Conservation (phyloP, 371 early-diverging fungal species). For the Apophysomyces ossiformis region DNA sequence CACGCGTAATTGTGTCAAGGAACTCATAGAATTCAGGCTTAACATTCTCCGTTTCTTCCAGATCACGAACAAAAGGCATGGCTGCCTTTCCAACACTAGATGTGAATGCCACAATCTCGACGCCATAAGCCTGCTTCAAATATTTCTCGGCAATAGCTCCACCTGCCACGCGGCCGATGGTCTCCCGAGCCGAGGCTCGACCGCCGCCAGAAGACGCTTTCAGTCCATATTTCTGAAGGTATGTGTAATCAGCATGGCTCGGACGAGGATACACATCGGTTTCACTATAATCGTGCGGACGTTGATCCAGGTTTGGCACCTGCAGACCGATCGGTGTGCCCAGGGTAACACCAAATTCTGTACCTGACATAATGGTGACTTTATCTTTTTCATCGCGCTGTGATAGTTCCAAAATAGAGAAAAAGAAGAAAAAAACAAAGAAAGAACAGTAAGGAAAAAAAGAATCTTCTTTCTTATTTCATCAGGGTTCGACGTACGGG, state of each 20-base stretch:
- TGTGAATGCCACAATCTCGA: constrained; percentile 96
- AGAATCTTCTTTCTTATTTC: constrained; percentile 6
- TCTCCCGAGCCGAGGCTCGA: constrained; percentile 94
- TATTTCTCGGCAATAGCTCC: constrained; percentile 97
- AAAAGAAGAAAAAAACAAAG: neutral
- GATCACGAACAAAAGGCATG: constrained; percentile 71
- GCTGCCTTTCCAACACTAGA: constrained; percentile 84
- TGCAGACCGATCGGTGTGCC: constrained; percentile 95
- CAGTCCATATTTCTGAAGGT: constrained; percentile 93
- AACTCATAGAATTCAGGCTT: constrained; percentile 68
- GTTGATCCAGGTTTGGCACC: constrained; percentile 94
- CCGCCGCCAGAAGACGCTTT: constrained; percentile 97
- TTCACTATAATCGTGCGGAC: constrained; percentile 95
- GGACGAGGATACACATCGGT: constrained; percentile 93
- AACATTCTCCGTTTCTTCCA: constrained; percentile 49
- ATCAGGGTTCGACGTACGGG: constrained; percentile 67
- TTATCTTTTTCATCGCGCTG: constrained; percentile 91
- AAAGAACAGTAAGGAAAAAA: constrained; percentile 1
- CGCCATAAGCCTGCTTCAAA: constrained; percentile 74
- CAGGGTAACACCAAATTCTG: constrained; percentile 91
- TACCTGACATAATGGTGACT: constrained; percentile 92
- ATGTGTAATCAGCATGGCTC: constrained; percentile 97
- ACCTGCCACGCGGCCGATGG: constrained; percentile 96
- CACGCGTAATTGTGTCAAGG: constrained; percentile 74
- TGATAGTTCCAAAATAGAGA: neutral